Evolutionary conservation across 345 rosid species (phyloP).

Genomic region (Brassica napus): DNA sequence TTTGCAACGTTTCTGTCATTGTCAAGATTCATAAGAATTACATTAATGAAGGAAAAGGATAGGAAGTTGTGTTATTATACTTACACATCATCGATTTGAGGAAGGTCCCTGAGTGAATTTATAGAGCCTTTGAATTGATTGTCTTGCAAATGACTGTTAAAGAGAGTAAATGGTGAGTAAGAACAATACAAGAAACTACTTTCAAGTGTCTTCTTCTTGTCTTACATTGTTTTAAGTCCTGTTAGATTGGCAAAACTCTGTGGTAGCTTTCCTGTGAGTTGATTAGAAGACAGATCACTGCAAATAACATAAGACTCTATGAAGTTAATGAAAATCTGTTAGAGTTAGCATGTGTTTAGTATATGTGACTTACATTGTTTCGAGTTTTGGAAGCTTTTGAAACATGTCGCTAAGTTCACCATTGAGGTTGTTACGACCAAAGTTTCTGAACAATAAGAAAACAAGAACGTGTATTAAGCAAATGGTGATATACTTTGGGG

Average conservation of each 20-base stretch:
- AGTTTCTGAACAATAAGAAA: conserved; percentile 50
- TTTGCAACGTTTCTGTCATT: conserved; percentile 69
- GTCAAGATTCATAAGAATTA: conserved; percentile 16
- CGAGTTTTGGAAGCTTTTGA: conserved; percentile 66
- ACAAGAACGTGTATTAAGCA: not conserved
- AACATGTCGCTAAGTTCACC: conserved; percentile 90
- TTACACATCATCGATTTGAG: conserved; percentile 71
- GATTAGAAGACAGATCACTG: conserved; percentile 85
- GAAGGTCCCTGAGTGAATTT: conserved; percentile 65
- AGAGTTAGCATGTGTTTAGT: not conserved
- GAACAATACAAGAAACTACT: conserved; percentile 3
- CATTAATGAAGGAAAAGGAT: conserved; percentile 4
- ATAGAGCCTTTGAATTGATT: conserved; percentile 75
- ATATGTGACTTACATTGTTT: conserved; percentile 56
- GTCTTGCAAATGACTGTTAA: conserved; percentile 68
- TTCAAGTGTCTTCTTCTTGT: not conserved
- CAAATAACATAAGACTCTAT: conserved; percentile 29
- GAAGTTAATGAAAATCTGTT: not conserved
- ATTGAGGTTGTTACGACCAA: conserved; percentile 67
- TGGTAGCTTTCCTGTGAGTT: conserved; percentile 72
- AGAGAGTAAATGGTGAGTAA: not conserved
- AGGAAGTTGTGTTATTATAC: conserved; percentile 35
- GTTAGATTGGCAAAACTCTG: conserved; percentile 62
- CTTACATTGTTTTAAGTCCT: conserved; percentile 67
- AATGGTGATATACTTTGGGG: not conserved